phyloP scores from a whole-genome alignment of 2,329 filamentous ascomycete species.

The Xylaria polymorpha region DNA sequence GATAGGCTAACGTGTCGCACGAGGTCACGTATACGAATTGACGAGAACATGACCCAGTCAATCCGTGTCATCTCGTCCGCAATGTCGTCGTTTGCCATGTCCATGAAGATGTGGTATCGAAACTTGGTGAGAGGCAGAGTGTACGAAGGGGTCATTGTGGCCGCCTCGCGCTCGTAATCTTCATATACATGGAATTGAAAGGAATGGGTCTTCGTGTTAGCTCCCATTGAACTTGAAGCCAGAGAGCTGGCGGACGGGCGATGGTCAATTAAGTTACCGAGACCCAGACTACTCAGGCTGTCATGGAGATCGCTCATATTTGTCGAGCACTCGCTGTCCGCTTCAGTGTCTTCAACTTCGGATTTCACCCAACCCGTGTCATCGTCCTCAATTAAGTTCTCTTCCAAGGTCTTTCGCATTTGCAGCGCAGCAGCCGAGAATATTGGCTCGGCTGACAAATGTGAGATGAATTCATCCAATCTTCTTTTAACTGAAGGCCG shows the following conservation, averaged over 20 bases:
- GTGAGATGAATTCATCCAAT: constrained; percentile 78
- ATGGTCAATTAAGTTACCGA: constrained; percentile 58
- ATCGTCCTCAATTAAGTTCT: constrained; percentile 82
- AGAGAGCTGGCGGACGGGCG: constrained; percentile 61
- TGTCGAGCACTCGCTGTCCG: constrained; percentile 41
- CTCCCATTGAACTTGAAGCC: constrained; percentile 53
- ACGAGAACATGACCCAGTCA: constrained; percentile 98
- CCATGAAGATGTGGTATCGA: constrained; percentile 92
- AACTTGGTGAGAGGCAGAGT: constrained; percentile 80
- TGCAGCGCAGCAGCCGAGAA: constrained; percentile 88
- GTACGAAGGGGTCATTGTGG: constrained; percentile 75
- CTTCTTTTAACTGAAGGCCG: constrained; percentile 77
- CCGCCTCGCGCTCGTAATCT: constrained; percentile 82
- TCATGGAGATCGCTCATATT: constrained; percentile 54
- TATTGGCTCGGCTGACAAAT: constrained; percentile 80
- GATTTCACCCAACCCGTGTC: constrained; percentile 92
- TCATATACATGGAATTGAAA: constrained; percentile 76
- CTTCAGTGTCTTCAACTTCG: constrained; percentile 62
- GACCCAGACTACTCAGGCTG: constrained; percentile 61
- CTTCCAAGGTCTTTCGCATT: constrained; percentile 81
- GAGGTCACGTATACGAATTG: constrained; percentile 91
- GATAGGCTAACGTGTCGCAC: constrained; percentile 89
- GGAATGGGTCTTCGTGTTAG: constrained; percentile 54
- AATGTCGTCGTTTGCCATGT: constrained; percentile 83
- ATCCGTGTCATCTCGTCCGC: constrained; percentile 93